Evolutionary conservation across 2,329 filamentous ascomycete genomes (phyloP), one percentile per base, ranked within the genome.

Genomic region (Sphaerostilbella broomeana): DNA sequence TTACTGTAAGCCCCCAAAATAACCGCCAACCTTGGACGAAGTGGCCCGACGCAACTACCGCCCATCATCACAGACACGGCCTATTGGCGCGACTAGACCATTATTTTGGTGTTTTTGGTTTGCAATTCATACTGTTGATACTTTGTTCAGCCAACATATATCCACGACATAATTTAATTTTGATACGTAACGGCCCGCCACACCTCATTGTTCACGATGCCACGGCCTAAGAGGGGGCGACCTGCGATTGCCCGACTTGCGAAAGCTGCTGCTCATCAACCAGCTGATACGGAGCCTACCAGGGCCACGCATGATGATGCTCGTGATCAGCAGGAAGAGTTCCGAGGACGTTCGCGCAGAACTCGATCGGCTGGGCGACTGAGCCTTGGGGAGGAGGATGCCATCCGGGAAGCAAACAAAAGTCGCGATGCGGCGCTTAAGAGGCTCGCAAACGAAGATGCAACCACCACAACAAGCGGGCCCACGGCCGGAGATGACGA

Each of bases 371-470:
- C 16, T 22, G 33, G 26, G 22, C 50, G 43, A 2, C 35, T 48
- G 7, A 53, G 43, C 31, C 40, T 47, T 3, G 39, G 46, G 18
- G 54, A 62, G 10, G 44, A 58, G 13, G 51, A 54, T 27, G 49
- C 54, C 8, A 36, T 58, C 20, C 47, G 43, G 10, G 41, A 51
- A 4, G 53, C 58, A 2, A 52, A 46, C n/a, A 47, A 40, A 25
- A 54, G 52, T 31, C 59, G 59, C 31, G 62, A 68, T 45, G 54
- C 55, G 3, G 64, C 64, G 5, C 53, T 67, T 29, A 53, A 59
- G 18, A 50, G 55, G 8, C 55, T 67, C 12, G 57, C 53, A 22
- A 55, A 53, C 22, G 54, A 63, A 38, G 59, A 64, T 43, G 53
- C 48, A n/a, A 58, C 58, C 6, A 54, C 51, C 13, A 50, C 53